A percentile compares a stretch with the other conserved stretches of the same genome.
These are phyloP conservation scores for Trichoderma afroharzianum DNA, from an alignment of 2,329 filamentous ascomycete species.

Conservation along the genomic window DNA sequence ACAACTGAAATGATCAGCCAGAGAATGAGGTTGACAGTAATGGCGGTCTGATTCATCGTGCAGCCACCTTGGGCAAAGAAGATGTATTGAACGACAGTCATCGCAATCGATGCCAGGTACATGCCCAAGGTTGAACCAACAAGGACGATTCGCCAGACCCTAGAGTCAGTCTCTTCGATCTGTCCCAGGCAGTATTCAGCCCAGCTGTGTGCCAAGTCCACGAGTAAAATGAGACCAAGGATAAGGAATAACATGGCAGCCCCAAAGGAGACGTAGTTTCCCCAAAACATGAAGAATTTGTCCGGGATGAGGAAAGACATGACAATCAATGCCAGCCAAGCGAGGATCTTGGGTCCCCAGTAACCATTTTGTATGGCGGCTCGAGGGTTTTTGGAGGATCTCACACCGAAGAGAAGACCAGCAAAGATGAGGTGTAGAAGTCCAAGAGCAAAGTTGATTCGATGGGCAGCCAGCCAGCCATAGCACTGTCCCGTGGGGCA, in stretches of 20 bases:
- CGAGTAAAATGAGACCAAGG: conserved; percentile 84
- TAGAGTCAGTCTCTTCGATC: conserved; percentile 86
- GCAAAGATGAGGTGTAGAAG: conserved; percentile 89
- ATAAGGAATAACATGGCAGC: conserved; percentile 92
- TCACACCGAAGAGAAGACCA: conserved; percentile 79
- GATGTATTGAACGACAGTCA: conserved; percentile 96
- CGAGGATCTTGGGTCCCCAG: conserved; percentile 93
- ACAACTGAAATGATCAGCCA: conserved; percentile 76
- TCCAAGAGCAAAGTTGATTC: conserved; percentile 96
- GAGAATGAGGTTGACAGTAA: conserved; percentile 87
- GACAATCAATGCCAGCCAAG: conserved; percentile 83
- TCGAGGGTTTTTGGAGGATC: conserved; percentile 79
- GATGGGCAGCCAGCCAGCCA: conserved; percentile 93
- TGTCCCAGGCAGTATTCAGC: conserved; percentile 92
- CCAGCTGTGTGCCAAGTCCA: conserved; percentile 95
- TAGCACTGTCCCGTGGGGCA: conserved; percentile 89
- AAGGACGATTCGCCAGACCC: conserved; percentile 77
- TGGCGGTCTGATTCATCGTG: conserved; percentile 94
- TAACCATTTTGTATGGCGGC: conserved; percentile 95
- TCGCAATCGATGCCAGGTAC: conserved; percentile 85
- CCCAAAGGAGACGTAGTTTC: conserved; percentile 85
- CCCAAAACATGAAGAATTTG: conserved; percentile 90
- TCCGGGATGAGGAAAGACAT: conserved; percentile 95
- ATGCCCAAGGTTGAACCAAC: conserved; percentile 91
- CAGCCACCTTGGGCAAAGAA: conserved; percentile 84